Base-by-base conservation (phyloP, 2,329 filamentous ascomycete genomes). In the Arthrinium phaeospermum region DNA sequence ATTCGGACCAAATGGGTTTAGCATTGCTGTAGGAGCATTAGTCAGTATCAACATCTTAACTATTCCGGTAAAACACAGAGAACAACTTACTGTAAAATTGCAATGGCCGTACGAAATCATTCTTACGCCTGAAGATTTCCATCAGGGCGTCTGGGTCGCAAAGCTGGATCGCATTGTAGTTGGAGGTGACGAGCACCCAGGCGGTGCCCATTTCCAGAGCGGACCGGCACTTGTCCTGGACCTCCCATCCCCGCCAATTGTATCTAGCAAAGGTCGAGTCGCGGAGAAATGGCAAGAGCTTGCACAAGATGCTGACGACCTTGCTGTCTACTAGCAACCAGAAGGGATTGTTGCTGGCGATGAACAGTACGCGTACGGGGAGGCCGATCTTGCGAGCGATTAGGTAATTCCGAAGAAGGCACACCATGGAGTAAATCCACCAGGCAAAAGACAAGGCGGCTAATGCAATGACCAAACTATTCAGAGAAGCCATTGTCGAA, bases 171-270 rank as follows among this genome's bases (percentile, higher is more conserved):
- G 73, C 74, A 44, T 75, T 76, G 27, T 67, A 67, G 1, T 71
- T 51, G 0, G 75, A 73, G 12, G 74, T 74, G 2, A 76, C 75
- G 3, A 75, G 67, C 24, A 76, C 71, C 19, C 71, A 79, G 8
- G 68, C 73, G 51, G 78, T 75, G 5, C 78, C 78, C 71, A 79
- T 75, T 71, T 79, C 77, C 3, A 74, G 70, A 67, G 79, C 79
- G 0, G 77, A 75, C 4, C 68, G 71, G 27, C 72, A 76, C 16
- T 77, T 67, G 47, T 80, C 79, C 14, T 73, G 67, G 16, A 79
- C 8, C 45, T 81, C 77, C 76, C 77, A 81, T 3, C 76, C 77
- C 14, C 77, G 73, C 45, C 71, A 82, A 69, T 81, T 81, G 74
- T 77, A 82, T 4, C 79, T 71, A 2, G 77, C 79, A 67, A 82